Evolutionary conservation across 306 rosid species (phyloP).

Genomic region (Acacia melanoxylon): DNA sequence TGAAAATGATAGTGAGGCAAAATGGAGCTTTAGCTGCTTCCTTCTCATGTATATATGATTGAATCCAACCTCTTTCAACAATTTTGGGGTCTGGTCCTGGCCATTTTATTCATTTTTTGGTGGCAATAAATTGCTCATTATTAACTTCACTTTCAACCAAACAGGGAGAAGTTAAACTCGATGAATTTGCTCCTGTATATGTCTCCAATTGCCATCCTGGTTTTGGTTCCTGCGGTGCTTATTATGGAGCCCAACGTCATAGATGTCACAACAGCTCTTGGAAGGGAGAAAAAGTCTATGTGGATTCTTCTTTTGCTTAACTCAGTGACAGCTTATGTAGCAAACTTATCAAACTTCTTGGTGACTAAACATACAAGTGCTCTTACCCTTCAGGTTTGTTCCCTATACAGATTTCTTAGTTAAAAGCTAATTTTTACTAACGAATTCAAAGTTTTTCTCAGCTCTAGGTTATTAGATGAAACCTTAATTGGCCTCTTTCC

Average conservation of each 20-base stretch:
- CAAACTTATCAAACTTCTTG: constrained; percentile 93
- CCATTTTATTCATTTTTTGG: background rate
- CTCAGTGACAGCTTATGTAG: constrained; percentile 81
- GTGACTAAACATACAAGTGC: constrained; percentile 99
- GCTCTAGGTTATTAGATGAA: background rate
- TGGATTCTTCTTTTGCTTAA: constrained; percentile 88
- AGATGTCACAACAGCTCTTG: constrained; percentile 60
- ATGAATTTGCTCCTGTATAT: constrained; percentile 93
- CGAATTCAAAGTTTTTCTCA: background rate
- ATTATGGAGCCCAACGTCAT: constrained; percentile 87
- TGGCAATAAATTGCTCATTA: constrained; percentile 20
- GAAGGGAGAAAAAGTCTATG: constrained; percentile 73
- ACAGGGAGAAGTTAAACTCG: constrained; percentile 96
- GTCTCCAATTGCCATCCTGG: constrained; percentile 87
- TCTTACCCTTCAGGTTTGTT: constrained; percentile 87
- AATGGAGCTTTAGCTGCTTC: background rate
- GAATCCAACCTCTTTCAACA: constrained; percentile 7
- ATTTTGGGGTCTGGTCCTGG: background rate
- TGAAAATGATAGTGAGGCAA: background rate
- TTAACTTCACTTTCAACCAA: constrained; percentile 27
- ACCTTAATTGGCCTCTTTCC: background rate
- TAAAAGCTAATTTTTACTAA: background rate
- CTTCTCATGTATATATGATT: background rate
- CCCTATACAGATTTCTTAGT: constrained; percentile 5
- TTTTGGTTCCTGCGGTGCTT: constrained; percentile 84